Percentiles rank a stretch among this genome's conserved stretches.
phyloP scores from a whole-genome alignment of 2,329 filamentous ascomycete genomes.

The Penicillium sp. region DNA sequence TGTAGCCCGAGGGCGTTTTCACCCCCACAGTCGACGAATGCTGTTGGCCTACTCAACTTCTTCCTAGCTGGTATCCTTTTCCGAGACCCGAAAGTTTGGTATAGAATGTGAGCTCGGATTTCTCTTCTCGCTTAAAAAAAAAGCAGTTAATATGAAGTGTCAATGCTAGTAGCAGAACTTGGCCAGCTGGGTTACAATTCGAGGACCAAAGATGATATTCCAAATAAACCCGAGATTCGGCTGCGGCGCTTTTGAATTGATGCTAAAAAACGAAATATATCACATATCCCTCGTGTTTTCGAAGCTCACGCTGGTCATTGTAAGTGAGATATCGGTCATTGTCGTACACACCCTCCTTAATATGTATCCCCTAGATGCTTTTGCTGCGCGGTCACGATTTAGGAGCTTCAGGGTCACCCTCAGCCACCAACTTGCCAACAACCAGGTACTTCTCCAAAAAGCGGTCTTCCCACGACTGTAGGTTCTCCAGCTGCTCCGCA shows the following conservation, averaged over 20 bases:
- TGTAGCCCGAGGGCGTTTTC: not conserved
- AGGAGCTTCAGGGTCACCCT: constrained; percentile 42
- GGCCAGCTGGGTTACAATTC: not conserved
- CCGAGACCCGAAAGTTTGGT: too few species aligned
- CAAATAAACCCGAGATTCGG: not conserved
- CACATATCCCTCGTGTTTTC: not conserved
- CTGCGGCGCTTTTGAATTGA: not conserved
- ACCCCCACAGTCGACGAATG: too few species aligned
- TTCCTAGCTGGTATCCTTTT: too few species aligned
- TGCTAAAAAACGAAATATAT: not conserved
- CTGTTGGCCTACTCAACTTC: too few species aligned
- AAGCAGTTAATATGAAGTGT: not conserved
- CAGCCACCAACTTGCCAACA: constrained; percentile 74
- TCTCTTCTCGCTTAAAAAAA: too few species aligned
- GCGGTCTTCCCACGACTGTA: constrained; percentile 85
- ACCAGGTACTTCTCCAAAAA: constrained; percentile 91
- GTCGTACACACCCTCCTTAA: not conserved
- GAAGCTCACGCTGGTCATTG: not conserved
- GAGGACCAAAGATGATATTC: not conserved
- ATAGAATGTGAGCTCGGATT: too few species aligned
- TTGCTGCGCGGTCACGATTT: constrained; percentile 12
- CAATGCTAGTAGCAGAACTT: not conserved
- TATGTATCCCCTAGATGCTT: not conserved
- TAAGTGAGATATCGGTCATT: not conserved
- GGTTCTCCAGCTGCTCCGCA: constrained; percentile 67